phyloP scores from a whole-genome alignment of 768 basidiomycete genomes.

The Tylopilus balloui region DNA sequence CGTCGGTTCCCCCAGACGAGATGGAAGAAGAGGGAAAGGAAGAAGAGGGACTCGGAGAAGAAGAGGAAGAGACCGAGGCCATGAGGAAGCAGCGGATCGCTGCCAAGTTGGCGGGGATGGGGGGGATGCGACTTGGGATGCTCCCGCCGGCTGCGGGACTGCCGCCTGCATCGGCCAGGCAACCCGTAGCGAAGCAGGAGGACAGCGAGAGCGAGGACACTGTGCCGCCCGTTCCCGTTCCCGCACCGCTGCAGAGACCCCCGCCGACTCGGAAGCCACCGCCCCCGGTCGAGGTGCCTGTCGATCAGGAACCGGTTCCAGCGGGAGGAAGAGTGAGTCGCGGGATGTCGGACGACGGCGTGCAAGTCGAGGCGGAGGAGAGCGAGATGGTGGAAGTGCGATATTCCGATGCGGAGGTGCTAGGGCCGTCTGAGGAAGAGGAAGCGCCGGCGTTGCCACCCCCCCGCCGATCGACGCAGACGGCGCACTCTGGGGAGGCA shows the following conservation, averaged over 20 bases:
- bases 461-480: constrained; percentile 34
- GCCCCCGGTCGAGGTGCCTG: constrained; percentile 8
- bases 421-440: constrained; percentile 31
- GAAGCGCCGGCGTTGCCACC: constrained; percentile 51
- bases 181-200: constrained; percentile 16
- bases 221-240: constrained; percentile 27
- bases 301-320: constrained; percentile 6
- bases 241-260: constrained; percentile 30
- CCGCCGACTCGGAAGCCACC: constrained; percentile 34
- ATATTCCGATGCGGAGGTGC: constrained; percentile 46
- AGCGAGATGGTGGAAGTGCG: constrained; percentile 67
- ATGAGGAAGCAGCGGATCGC: constrained; percentile 53
- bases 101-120: constrained; percentile 50
- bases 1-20: constrained; percentile 29
- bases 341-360: constrained; percentile 53
- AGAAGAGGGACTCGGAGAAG: constrained; percentile 20
- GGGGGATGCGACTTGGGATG: constrained; percentile 57
- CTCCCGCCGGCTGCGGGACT: constrained; percentile 32
- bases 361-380: constrained; percentile 64
- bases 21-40: constrained; percentile 17
- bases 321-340: constrained; percentile 43
- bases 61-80: constrained; percentile 60
- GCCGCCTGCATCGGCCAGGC: constrained; percentile 14
- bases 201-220: constrained; percentile 31
- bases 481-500: constrained; percentile 27